Evolutionary conservation across 495 filamentous ascomycete species (phyloP), one percentile per base, ranked within the genome.

Genomic region (Filosporella fistucella): DNA sequence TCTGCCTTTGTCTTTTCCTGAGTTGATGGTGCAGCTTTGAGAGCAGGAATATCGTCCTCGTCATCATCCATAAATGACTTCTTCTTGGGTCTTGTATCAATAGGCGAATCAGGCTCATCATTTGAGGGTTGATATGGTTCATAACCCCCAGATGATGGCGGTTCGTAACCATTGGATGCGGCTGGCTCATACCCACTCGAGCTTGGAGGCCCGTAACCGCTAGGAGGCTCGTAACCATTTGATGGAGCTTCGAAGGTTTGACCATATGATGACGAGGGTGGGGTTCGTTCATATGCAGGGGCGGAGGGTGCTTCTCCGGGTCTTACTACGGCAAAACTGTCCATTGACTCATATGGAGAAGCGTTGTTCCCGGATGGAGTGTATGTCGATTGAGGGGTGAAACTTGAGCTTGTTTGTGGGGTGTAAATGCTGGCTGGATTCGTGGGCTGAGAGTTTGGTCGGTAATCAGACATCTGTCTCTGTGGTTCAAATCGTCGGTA

Each of bases 1-100:
- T 81, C 74, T 25, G 65, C 68, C 45, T 78, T 79, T n/a, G 64
- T 63, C 63, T 78, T 78, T 35, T 58, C 58, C 1, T 43, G 21
- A 25, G 47, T 2, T 20, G 39, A 23, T 34, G 50, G 25, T 5
- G 20, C 20, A 33, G 37, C 17, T 23, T 50, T 69, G 4, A 66
- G 39, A 9, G 46, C 46, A 3, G 69, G 62, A 34, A 77, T 62
- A 34, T 76, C 69, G 54, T 85, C 81, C 23, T 86, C 85, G 30
- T 86, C 84, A 63, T 88, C 82, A 55, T 87, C 84, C 75, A 91
- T 82, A 49, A 86, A 82, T n/a, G 75, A 77, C 60, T 85, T 89
- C 66, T 87, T 86, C 66, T 84, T 93, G 1, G 75, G 74, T 8
- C 67, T 58, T 12, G 63, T 58, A 2, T 65, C 56, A 4, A 69